phyloP scores from a whole-genome alignment of 169 alveolate species.

The Plasmodium knowlesi region DNA sequence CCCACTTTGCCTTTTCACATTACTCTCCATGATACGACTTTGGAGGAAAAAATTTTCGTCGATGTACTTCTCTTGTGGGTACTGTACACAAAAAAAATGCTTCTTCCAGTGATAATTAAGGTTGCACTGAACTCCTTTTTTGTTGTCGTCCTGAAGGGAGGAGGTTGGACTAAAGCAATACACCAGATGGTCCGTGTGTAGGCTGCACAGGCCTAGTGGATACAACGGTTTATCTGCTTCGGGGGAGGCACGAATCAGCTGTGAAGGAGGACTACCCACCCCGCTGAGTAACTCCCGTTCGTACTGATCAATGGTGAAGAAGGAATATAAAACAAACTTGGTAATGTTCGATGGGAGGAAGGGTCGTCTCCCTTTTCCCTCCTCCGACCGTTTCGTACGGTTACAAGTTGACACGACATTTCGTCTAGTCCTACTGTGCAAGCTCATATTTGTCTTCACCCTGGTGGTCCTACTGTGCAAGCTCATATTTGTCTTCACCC shows the following conservation, averaged over 20 bases:
- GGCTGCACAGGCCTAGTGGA: not conserved
- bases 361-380: not conserved
- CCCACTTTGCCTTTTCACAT: not conserved
- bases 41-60: not conserved
- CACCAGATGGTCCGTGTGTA: not conserved
- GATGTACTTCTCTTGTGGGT: not conserved
- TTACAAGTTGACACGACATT: not conserved
- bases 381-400: not conserved
- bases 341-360: slow-evolving; percentile 1
- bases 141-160: not conserved
- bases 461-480: not conserved
- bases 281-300: not conserved
- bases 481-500: not conserved
- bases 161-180: not conserved
- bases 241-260: too few relatives aligned
- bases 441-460: not conserved
- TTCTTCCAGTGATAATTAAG: not conserved
- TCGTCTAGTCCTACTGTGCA: not conserved
- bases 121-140: not conserved
- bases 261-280: not conserved
- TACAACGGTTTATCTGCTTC: not conserved
- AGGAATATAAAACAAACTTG: slow-evolving; percentile 15
- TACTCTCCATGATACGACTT: not conserved
- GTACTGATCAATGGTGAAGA: not conserved
- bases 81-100: not conserved